Evolutionary conservation across 495 filamentous ascomycete species (phyloP).

Genomic region (Apodospora peruviana): DNA sequence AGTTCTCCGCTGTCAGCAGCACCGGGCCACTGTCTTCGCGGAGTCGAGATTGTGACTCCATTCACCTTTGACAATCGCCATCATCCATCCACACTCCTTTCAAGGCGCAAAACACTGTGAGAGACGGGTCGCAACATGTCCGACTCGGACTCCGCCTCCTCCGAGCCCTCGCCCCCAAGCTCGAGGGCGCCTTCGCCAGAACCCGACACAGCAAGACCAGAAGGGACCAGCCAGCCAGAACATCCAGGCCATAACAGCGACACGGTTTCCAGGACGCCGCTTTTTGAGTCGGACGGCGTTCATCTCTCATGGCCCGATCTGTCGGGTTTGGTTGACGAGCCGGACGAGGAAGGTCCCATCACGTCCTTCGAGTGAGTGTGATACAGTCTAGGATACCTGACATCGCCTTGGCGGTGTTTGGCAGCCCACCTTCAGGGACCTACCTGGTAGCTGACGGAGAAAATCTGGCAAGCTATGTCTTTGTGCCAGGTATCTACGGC

Average conservation of each 20-base stretch:
- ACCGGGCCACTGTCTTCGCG: background rate
- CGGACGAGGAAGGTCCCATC: slow-evolving; percentile 1
- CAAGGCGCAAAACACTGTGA: background rate
- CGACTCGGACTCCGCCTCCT: slow-evolving; percentile 2
- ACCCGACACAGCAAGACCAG: background rate
- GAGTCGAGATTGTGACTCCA: too few relatives aligned
- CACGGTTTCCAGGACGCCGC: background rate
- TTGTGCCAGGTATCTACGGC: slow-evolving; percentile 9
- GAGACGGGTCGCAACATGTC: slow-evolving; percentile 1
- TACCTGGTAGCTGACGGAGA: background rate
- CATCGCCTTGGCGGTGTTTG: background rate
- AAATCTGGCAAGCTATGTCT: slow-evolving; percentile 1
- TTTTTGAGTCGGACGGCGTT: background rate
- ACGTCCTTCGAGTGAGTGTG: slow-evolving; percentile 1
- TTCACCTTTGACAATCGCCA: background rate
- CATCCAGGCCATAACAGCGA: background rate
- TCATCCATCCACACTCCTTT: background rate
- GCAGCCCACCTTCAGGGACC: too few relatives aligned
- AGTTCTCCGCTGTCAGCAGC: background rate
- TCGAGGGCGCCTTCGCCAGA: slow-evolving; percentile 1
- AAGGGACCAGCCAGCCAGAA: background rate
- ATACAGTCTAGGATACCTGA: too few relatives aligned
- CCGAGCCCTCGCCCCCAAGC: slow-evolving; percentile 1
- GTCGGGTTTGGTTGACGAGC: slow-evolving; percentile 1
- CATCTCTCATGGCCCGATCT: slow-evolving; percentile 1